Conservation (phyloP, 192 early-diverging fungal species). For the Phycomyces nitens region DNA sequence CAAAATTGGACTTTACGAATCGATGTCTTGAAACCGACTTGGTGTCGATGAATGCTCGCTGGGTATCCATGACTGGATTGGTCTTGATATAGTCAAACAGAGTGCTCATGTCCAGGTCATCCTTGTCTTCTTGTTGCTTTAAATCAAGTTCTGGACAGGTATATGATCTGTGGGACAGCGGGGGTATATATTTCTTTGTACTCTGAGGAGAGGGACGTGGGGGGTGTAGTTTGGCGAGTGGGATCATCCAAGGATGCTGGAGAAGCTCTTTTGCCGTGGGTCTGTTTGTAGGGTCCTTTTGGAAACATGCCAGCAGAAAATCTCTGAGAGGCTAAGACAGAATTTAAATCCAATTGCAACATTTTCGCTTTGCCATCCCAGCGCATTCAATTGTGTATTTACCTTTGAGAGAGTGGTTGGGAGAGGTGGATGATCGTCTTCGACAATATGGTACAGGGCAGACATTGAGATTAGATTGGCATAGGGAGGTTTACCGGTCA, state of each 20-base stretch:
- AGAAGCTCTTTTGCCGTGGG: conserved; percentile 72
- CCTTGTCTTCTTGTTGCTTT: too few species aligned
- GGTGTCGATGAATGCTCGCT: neutral
- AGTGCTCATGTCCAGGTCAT: too few species aligned
- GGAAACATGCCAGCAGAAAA: conserved; percentile 82
- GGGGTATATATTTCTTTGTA: neutral
- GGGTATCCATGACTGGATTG: neutral
- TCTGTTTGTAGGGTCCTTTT: conserved; percentile 69
- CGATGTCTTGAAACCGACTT: neutral
- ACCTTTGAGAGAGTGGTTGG: conserved; percentile 68
- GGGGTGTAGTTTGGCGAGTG: neutral
- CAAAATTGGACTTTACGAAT: conserved; percentile 16
- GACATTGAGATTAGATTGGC: conserved; percentile 80
- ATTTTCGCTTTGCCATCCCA: neutral
- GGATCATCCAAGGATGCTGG: conserved; percentile 62
- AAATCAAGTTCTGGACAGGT: too few species aligned
- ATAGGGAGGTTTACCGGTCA: conserved; percentile 93
- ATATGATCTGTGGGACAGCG: neutral
- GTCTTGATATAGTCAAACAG: too few species aligned
- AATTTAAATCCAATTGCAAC: neutral
- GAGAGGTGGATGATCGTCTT: conserved; percentile 83
- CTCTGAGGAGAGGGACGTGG: neutral
- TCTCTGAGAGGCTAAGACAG: conserved; percentile 52
- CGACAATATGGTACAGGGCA: conserved; percentile 89
- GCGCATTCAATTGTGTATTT: too few species aligned